Conservation (phyloP, 2,329 filamentous ascomycete species). For the Westerdykella aurantiaca region DNA sequence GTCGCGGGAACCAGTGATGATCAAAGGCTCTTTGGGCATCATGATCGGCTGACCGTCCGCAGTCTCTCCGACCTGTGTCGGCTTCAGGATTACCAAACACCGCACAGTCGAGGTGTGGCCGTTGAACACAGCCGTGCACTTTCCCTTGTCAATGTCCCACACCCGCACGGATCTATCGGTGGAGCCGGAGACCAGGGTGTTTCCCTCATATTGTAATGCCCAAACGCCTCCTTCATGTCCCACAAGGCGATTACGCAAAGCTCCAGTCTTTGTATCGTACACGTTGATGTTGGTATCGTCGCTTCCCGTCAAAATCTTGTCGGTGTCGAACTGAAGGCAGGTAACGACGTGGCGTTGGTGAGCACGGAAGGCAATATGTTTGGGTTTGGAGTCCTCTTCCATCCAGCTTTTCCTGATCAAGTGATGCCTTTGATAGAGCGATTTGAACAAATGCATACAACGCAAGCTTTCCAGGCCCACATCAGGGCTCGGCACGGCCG, state of each 20-base stretch:
- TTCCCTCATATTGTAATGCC: conserved; percentile 94
- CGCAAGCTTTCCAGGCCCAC: conserved; percentile 73
- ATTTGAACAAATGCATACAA: conserved; percentile 90
- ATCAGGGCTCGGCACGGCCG: conserved; percentile 74
- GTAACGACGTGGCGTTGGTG: conserved; percentile 96
- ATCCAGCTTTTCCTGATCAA: conserved; percentile 93
- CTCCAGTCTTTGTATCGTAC: conserved; percentile 93
- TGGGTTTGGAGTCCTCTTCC: conserved; percentile 70
- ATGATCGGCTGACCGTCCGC: conserved; percentile 70
- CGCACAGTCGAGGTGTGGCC: conserved; percentile 96
- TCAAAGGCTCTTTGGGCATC: conserved; percentile 89
- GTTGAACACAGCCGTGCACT: conserved; percentile 92
- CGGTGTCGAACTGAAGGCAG: conserved; percentile 93
- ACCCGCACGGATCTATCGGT: conserved; percentile 98
- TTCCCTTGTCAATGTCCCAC: conserved; percentile 92
- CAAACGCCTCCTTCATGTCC: conserved; percentile 97
- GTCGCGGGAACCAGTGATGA: conserved; percentile 95
- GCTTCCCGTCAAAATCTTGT: conserved; percentile 96
- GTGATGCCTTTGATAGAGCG: conserved; percentile 86
- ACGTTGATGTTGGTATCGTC: conserved; percentile 98
- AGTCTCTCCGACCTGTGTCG: conserved; percentile 67
- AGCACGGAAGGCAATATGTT: conserved; percentile 92
- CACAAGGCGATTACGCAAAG: conserved; percentile 72
- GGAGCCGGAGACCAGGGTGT: conserved; percentile 89
- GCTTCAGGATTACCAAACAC: conserved; percentile 90